These are phyloP conservation scores for Gamarada debralockiae DNA, from an alignment of 495 filamentous ascomycete species.

Conservation along the genomic window DNA sequence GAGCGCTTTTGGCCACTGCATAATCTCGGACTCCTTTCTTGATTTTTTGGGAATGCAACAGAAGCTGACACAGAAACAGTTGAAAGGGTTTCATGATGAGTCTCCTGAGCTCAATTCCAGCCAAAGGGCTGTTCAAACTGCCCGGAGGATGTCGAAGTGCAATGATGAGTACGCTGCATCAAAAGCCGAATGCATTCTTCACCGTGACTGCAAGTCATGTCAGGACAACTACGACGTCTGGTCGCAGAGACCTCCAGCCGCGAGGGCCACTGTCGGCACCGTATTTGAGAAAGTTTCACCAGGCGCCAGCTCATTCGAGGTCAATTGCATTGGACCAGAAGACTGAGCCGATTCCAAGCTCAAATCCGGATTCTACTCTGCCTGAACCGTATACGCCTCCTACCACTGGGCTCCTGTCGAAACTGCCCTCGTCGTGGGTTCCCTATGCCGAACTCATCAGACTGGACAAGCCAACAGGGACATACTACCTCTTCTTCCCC, in stretches of 20 bases:
- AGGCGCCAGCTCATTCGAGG: not conserved
- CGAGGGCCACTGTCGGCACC: not conserved
- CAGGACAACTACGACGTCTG: not conserved
- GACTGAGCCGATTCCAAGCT: not conserved
- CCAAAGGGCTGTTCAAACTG: conserved; percentile 4
- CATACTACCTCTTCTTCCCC: conserved; percentile 94
- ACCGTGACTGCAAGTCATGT: not conserved
- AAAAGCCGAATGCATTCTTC: not conserved
- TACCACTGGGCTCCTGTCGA: conserved; percentile 70
- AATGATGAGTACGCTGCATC: not conserved
- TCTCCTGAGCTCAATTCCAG: not conserved
- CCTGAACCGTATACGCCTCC: conserved; percentile 57
- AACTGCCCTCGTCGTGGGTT: conserved; percentile 69
- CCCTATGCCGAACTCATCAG: conserved; percentile 93
- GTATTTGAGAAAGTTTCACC: not conserved
- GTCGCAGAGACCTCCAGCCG: not conserved
- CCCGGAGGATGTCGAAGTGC: conserved; percentile 5
- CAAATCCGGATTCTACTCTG: not conserved
- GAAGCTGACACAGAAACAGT: not conserved
- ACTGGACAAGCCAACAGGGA: conserved; percentile 90
- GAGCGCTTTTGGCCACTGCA: no score
- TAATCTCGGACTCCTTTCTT: no score
- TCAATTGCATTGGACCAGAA: not conserved
- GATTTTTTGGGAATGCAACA: not conserved
- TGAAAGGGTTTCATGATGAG: not conserved